Conservation (phyloP, 192 early-diverging fungal species). For the Cladochytrium replicatum region DNA sequence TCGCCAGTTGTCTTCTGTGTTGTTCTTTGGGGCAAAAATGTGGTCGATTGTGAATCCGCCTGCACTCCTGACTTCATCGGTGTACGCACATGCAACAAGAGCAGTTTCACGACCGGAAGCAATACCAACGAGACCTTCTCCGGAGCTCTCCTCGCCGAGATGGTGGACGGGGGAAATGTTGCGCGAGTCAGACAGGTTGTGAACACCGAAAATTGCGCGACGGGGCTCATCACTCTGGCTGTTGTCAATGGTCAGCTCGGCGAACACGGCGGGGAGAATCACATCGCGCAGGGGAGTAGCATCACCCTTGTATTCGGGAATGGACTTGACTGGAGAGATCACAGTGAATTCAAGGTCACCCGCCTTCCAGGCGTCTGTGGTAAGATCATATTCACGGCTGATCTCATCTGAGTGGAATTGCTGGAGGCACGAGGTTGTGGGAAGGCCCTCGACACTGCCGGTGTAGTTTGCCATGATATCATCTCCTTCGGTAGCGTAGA, state of each 20-base stretch:
- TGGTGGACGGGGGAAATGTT: constrained; percentile 5
- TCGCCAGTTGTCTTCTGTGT: constrained; percentile 1
- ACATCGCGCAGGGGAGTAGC: not conserved
- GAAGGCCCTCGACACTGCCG: not conserved
- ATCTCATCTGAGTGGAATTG: not conserved
- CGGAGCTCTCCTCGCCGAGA: too few relatives aligned
- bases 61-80: constrained; percentile 1
- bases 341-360: constrained; percentile 11
- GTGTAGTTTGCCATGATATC: constrained; percentile 7
- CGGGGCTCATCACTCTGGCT: constrained; percentile 1
- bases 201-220: constrained; percentile 7
- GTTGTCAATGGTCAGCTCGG: constrained; percentile 7
- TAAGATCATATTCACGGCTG: constrained; percentile 7
- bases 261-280: constrained; percentile 9
- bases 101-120: constrained; percentile 10
- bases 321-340: constrained; percentile 9
- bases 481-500: constrained; percentile 5
- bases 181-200: constrained; percentile 3
- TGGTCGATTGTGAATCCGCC: constrained; percentile 6
- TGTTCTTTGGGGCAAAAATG: not conserved
- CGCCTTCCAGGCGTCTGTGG: constrained; percentile 8
- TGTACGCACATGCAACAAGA: constrained; percentile 4
- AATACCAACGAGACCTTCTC: constrained; percentile 10
- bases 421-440: not conserved
- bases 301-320: constrained; percentile 6